Percentiles rank a stretch among this genome's conserved stretches.
phyloP scores from a whole-genome alignment of 1,139 yeast species.

The Kodamaea arcana region DNA sequence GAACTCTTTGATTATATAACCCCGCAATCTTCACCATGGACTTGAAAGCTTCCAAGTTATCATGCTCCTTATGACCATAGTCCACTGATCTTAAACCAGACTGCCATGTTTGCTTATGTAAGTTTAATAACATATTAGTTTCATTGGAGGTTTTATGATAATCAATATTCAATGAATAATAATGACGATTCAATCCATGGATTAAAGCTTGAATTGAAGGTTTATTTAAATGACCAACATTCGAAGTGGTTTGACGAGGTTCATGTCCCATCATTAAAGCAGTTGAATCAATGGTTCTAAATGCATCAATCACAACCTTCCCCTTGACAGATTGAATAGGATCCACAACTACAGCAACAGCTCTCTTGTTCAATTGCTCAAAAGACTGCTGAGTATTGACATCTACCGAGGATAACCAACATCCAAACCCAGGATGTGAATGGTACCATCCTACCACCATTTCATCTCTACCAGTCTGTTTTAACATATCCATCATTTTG shows the following conservation, averaged over 20 bases:
- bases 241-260: slow-evolving; percentile 96
- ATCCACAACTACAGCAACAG: slow-evolving; percentile 97
- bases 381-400: slow-evolving; percentile 96
- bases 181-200: slow-evolving; percentile 95
- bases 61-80: slow-evolving; percentile 73
- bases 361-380: slow-evolving; percentile 90
- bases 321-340: slow-evolving; percentile 99
- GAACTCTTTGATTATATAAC: slow-evolving; percentile 84
- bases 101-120: slow-evolving; percentile 97
- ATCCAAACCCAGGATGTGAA: slow-evolving; percentile 99
- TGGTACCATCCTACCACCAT: slow-evolving; percentile 99
- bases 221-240: slow-evolving; percentile 90
- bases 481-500: slow-evolving; percentile 98
- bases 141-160: slow-evolving; percentile 91
- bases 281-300: slow-evolving; percentile 86
- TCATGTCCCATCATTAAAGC: slow-evolving; percentile 94
- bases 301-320: slow-evolving; percentile 97
- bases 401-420: slow-evolving; percentile 97
- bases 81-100: slow-evolving; percentile 80
- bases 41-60: slow-evolving; percentile 68
- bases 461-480: slow-evolving; percentile 97
- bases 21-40: slow-evolving; percentile 88
- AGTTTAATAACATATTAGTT: slow-evolving; percentile 87
- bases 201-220: slow-evolving; percentile 98
- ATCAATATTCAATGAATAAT: slow-evolving; percentile 91